Conservation (phyloP, 345 rosid genomes). For the Cochlearia excelsa region DNA sequence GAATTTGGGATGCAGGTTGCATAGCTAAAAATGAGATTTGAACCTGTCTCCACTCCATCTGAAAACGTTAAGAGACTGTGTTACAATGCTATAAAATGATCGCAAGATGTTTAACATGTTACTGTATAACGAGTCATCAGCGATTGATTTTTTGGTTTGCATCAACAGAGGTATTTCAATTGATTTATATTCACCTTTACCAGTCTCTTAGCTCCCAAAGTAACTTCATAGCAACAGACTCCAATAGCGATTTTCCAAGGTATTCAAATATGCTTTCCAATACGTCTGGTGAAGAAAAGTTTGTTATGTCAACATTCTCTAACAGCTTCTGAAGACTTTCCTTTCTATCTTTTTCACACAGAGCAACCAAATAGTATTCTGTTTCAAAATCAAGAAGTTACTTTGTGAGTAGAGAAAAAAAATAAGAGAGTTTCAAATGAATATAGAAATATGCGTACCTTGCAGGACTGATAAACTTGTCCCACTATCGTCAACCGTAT, state of each 20-base stretch:
- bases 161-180: not conserved
- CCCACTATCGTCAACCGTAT: constrained; percentile 29
- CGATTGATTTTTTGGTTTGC: not conserved
- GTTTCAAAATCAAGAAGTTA: constrained; percentile 20
- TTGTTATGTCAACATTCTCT: constrained; percentile 55
- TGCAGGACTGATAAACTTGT: constrained; percentile 35
- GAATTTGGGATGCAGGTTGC: constrained; percentile 54
- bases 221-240: constrained; percentile 50
- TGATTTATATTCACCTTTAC: constrained; percentile 39
- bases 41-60: constrained; percentile 48
- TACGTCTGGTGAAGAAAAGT: constrained; percentile 43
- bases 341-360: constrained; percentile 57
- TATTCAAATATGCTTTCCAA: constrained; percentile 48
- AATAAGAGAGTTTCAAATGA: constrained; percentile 10
- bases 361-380: constrained; percentile 75
- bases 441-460: constrained; percentile 44
- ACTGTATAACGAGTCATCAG: not conserved
- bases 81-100: not conserved
- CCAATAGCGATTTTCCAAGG: constrained; percentile 61
- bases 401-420: constrained; percentile 2
- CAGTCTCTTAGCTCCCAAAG: constrained; percentile 43
- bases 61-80: constrained; percentile 28
- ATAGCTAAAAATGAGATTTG: constrained; percentile 58
- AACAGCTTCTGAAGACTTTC: constrained; percentile 53
- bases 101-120: not conserved